A percentile compares a stretch with the other conserved stretches of the same genome.
Conservation (phyloP, 495 filamentous ascomycete genomes). For the Gamarada debralockiae region DNA sequence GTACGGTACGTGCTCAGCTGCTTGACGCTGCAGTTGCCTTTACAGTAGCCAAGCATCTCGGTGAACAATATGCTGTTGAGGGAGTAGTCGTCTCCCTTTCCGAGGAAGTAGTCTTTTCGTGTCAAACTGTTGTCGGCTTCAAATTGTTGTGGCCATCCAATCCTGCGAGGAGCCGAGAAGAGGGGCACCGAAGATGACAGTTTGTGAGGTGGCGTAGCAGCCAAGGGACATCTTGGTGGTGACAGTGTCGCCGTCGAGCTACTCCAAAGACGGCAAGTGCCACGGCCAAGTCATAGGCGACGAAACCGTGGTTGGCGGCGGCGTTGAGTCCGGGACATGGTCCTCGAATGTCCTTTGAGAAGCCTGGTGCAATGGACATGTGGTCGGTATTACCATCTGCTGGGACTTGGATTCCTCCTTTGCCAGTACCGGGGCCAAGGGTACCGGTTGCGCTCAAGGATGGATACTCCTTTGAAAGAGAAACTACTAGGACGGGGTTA, state of each 20-base stretch:
- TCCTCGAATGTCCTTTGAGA: slow-evolving; percentile 14
- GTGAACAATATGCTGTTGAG: slow-evolving; percentile 39
- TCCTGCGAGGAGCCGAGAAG: slow-evolving; percentile 33
- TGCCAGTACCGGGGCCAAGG: slow-evolving; percentile 30
- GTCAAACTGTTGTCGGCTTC: slow-evolving; percentile 38
- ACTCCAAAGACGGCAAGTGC: slow-evolving; percentile 34
- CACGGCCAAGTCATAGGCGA: slow-evolving; percentile 34
- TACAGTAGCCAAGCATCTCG: slow-evolving; percentile 29
- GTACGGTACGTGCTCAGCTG: slow-evolving; percentile 30
- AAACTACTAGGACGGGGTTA: slow-evolving; percentile 30
- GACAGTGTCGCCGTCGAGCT: slow-evolving; percentile 31
- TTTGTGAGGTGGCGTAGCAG: slow-evolving; percentile 38
- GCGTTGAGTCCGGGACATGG: slow-evolving; percentile 28
- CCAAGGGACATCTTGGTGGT: slow-evolving; percentile 39
- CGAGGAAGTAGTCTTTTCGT: slow-evolving; percentile 37
- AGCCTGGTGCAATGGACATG: slow-evolving; percentile 22
- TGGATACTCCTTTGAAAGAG: slow-evolving; percentile 27
- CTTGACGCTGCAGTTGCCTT: slow-evolving; percentile 29
- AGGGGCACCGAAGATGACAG: slow-evolving; percentile 25
- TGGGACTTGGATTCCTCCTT: slow-evolving; percentile 35
- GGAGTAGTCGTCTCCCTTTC: slow-evolving; percentile 31
- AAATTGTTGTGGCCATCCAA: slow-evolving; percentile 42
- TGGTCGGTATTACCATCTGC: slow-evolving; percentile 30
- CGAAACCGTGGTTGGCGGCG: slow-evolving; percentile 35
- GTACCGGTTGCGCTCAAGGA: slow-evolving; percentile 35